Evolutionary conservation across 805 yeast genomes (phyloP).

Genomic region (Wickerhamomyces sydowiorum): DNA sequence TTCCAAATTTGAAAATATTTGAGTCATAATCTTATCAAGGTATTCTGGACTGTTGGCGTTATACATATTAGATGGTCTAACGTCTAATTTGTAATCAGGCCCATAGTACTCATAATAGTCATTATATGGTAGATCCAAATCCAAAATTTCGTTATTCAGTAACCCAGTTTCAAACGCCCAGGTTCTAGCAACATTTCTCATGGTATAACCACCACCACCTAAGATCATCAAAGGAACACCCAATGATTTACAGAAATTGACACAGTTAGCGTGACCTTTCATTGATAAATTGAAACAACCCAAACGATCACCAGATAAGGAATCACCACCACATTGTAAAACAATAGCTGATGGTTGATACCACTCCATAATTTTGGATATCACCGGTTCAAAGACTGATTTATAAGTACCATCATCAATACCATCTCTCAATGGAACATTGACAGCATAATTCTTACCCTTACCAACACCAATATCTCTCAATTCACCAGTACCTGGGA

Average conservation of each 20-base stretch:
- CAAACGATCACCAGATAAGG: conserved; percentile 89
- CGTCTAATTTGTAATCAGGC: conserved; percentile 93
- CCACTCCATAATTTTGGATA: conserved; percentile 70
- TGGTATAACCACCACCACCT: conserved; percentile 98
- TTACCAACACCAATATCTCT: conserved; percentile 80
- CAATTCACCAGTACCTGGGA: conserved; percentile 89
- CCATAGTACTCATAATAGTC: conserved; percentile 97
- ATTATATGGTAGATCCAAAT: conserved; percentile 65
- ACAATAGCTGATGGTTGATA: conserved; percentile 95
- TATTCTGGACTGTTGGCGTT: conserved; percentile 94
- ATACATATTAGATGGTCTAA: conserved; percentile 92
- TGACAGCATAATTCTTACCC: conserved; percentile 79
- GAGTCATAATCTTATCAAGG: conserved; percentile 74
- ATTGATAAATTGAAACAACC: conserved; percentile 93
- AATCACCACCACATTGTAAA: conserved; percentile 98
- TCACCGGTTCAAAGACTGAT: conserved; percentile 85
- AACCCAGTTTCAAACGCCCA: conserved; percentile 95
- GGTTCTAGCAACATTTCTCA: conserved; percentile 86
- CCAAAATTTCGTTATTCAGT: conserved; percentile 61
- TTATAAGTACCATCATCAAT: conserved; percentile 80
- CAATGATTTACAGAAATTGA: conserved; percentile 79
- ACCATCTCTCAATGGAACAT: conserved; percentile 87
- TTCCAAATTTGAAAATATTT: conserved; percentile 72
- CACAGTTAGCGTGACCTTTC: conserved; percentile 94
- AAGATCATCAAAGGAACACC: conserved; percentile 86